These are phyloP conservation scores for Cercophora newfieldiana DNA, from an alignment of 495 filamentous ascomycete genomes.

Conservation along the genomic window DNA sequence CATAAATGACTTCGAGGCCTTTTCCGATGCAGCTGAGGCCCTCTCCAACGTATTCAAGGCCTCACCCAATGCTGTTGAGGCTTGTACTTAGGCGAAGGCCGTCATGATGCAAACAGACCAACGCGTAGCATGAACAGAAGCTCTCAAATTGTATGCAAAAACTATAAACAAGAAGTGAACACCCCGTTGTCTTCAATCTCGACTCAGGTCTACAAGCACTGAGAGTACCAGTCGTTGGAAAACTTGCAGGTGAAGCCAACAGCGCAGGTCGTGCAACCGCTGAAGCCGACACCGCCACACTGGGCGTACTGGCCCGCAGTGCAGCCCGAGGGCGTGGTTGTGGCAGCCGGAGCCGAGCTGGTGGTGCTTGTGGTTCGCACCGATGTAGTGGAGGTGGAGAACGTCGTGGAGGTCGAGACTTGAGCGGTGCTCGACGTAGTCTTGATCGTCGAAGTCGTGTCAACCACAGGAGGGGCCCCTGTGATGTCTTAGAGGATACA, in stretches of 20 bases:
- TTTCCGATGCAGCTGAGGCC: too few relatives aligned
- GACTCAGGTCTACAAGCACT: conserved; percentile 35
- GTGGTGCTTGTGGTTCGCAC: conserved; percentile 19
- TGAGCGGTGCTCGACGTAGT: conserved; percentile 17
- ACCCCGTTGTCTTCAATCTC: background rate
- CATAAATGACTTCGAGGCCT: too few relatives aligned
- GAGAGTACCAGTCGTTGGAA: conserved; percentile 45
- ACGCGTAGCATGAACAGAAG: background rate
- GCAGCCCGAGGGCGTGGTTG: conserved; percentile 22
- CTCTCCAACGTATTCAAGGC: too few relatives aligned
- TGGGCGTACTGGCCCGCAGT: conserved; percentile 39
- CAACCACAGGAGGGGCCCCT: conserved; percentile 15
- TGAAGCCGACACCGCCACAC: conserved; percentile 47
- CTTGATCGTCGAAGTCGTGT: conserved; percentile 6
- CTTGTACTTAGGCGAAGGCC: too few relatives aligned
- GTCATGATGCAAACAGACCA: background rate
- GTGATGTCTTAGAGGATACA: background rate
- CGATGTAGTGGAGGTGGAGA: conserved; percentile 17
- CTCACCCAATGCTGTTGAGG: too few relatives aligned
- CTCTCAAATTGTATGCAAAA: conserved; percentile 5
- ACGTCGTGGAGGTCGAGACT: conserved; percentile 21
- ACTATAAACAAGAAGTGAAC: conserved; percentile 25
- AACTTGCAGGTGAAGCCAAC: conserved; percentile 40
- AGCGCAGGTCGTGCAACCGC: conserved; percentile 43
- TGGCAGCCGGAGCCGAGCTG: conserved; percentile 22